phyloP scores from a whole-genome alignment of 306 rosid species.

The Cicer arietinum region DNA sequence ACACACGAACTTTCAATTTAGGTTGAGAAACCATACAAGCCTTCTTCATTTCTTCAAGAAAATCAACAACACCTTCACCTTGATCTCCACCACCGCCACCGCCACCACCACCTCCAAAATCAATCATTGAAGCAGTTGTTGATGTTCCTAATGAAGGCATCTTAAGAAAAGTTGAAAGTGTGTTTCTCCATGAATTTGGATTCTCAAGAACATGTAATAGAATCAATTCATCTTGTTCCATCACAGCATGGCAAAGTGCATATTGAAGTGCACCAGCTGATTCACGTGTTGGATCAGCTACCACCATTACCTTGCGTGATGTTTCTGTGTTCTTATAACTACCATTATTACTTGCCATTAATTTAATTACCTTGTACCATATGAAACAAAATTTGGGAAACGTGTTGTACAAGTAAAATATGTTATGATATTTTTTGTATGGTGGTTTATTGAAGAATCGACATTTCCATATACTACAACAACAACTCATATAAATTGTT shows the following conservation, averaged over 20 bases:
- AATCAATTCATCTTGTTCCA: conserved; percentile 75
- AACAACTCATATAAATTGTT: conserved; percentile 49
- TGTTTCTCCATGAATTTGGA: conserved; percentile 56
- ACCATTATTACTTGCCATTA: conserved; percentile 49
- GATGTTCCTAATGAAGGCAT: conserved; percentile 54
- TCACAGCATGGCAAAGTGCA: conserved; percentile 62
- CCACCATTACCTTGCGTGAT: conserved; percentile 68
- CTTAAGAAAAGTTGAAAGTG: conserved; percentile 59
- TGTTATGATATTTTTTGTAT: too few species aligned
- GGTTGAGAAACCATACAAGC: conserved; percentile 63
- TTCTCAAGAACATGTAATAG: conserved; percentile 67
- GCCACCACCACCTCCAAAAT: conserved; percentile 44
- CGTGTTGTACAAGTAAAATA: neutral
- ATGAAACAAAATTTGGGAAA: neutral
- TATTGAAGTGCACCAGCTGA: conserved; percentile 77
- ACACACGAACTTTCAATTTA: conserved; percentile 43
- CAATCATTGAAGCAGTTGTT: conserved; percentile 23
- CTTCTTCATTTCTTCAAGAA: conserved; percentile 71
- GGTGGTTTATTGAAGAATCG: neutral
- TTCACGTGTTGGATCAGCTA: conserved; percentile 75
- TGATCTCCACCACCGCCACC: conserved; percentile 22
- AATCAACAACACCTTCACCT: conserved; percentile 41
- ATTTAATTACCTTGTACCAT: neutral
- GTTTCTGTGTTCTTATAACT: conserved; percentile 12
- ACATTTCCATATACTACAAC: neutral